Evolutionary conservation across 2,329 filamentous ascomycete genomes (phyloP), one percentile per base, ranked within the genome.

Genomic region (Fusarium poae): DNA sequence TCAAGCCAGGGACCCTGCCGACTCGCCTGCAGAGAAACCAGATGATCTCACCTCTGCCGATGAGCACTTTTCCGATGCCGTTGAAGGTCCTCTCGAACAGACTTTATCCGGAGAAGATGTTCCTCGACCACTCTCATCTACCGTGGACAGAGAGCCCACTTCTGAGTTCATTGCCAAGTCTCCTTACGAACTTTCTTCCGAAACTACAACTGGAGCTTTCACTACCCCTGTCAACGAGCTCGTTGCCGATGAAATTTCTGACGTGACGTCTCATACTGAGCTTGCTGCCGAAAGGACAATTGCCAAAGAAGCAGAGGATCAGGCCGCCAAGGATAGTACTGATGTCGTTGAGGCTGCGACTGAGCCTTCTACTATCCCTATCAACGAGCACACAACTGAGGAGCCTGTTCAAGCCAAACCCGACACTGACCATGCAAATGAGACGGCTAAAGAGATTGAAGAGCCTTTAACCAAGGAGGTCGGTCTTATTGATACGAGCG

Each of bases 21-120:
- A 65, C 13, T 49, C 51, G 7, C 54, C 73, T 27, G 61, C 66
- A 12, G 73, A 75, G 10, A 67, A 69, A 32, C 20, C 68, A 7
- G 78, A 81, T 11, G 76, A 78, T 34, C 40, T 78, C 49, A 73
- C 76, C 10, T 79, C 79, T 34, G 73, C 75, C 15, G 78, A 79
- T 52, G 78, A 80, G 40, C 75, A 79, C 44, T 78, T 79, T 42
- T 78, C 79, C 7, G 79, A 80, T 39, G 78, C 78, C 12, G 25
- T 72, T 10, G 77, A 79, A 29, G 72, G 69, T 3, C 60, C 61
- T 6, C 67, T 68, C 4, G 71, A 73, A 23, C 69, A 76, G 30
- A 46, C 52, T 20, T 43, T 52, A 20, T 55, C 55, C 25, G 37
- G 61, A 34, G 71, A 70, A 30, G 44, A 58, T 18, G 34, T 58